Percentiles rank a stretch among this genome's conserved stretches.
These are phyloP conservation scores for Orbilia quercus DNA, from an alignment of 2,329 filamentous ascomycete genomes.

Conservation along the genomic window DNA sequence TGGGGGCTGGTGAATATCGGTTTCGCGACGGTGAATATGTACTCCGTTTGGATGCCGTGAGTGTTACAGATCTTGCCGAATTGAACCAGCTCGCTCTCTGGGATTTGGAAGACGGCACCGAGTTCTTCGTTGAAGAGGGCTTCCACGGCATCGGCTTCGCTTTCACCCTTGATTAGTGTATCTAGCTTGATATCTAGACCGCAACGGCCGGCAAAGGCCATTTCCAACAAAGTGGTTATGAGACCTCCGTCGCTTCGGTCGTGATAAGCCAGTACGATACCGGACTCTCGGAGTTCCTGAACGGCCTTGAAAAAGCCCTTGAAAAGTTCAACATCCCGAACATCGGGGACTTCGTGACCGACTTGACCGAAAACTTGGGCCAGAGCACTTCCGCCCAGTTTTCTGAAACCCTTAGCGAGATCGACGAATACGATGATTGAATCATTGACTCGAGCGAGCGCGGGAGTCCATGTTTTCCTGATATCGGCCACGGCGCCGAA, in stretches of 20 bases:
- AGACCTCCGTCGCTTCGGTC: slow-evolving; percentile 93
- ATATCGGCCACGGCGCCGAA: slow-evolving; percentile 87
- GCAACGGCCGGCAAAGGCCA: slow-evolving; percentile 97
- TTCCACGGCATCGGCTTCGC: slow-evolving; percentile 74
- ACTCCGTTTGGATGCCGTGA: slow-evolving; percentile 81
- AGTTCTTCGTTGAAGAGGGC: slow-evolving; percentile 96
- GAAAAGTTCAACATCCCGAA: slow-evolving; percentile 81
- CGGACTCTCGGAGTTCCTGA: slow-evolving; percentile 73
- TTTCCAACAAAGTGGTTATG: slow-evolving; percentile 89
- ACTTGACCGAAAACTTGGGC: slow-evolving; percentile 89
- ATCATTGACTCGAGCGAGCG: slow-evolving; percentile 85
- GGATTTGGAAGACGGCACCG: slow-evolving; percentile 94
- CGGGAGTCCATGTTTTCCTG: slow-evolving; percentile 90
- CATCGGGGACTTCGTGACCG: slow-evolving; percentile 85
- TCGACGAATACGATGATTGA: slow-evolving; percentile 91
- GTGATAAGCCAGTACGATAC: slow-evolving; percentile 89
- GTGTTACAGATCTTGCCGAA: slow-evolving; percentile 93
- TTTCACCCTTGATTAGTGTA: slow-evolving; percentile 71
- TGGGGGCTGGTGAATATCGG: slow-evolving; percentile 65
- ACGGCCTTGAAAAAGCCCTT: slow-evolving; percentile 93
- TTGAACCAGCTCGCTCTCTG: slow-evolving; percentile 81
- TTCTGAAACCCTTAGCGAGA: slow-evolving; percentile 80
- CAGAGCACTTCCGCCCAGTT: slow-evolving; percentile 88
- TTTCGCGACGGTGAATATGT: slow-evolving; percentile 70
- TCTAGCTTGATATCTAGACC: slow-evolving; percentile 88